These are phyloP conservation scores for Haplosporangium gracile DNA, from an alignment of 192 early-diverging fungal genomes.

Conservation along the genomic window DNA sequence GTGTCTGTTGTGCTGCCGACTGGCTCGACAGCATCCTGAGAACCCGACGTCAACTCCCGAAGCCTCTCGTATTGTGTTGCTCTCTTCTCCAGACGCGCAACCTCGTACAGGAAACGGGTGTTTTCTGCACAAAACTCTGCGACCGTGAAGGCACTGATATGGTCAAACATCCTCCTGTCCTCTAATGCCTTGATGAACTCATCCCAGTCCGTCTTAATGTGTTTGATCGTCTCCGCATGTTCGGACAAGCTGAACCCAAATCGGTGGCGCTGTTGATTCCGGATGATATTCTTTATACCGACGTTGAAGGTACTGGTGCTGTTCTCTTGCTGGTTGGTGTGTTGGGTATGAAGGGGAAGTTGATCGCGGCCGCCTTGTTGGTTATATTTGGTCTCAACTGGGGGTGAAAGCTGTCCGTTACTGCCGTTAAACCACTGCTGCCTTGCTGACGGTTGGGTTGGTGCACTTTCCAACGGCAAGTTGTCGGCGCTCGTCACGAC, in stretches of 20 bases:
- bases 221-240: neutral
- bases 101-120: constrained; percentile 48
- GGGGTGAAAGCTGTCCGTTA: neutral
- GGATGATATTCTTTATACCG: constrained; percentile 21
- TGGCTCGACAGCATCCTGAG: neutral
- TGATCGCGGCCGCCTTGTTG: neutral
- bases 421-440: neutral
- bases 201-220: constrained; percentile 47
- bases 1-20: neutral
- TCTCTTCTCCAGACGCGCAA: constrained; percentile 37
- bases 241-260: constrained; percentile 2
- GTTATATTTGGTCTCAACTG: neutral
- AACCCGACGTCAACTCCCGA: constrained; percentile 18
- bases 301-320: constrained; percentile 9
- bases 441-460: neutral
- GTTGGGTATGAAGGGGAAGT: neutral
- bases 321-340: constrained; percentile 3
- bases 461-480: neutral
- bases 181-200: constrained; percentile 39
- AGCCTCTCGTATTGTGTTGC: constrained; percentile 44
- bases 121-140: constrained; percentile 55
- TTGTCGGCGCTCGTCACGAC: neutral
- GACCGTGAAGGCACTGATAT: constrained; percentile 45
- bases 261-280: constrained; percentile 13
- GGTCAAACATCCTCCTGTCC: constrained; percentile 27